Conservation (phyloP, 768 basidiomycete species). For the Termitomyces sp. region DNA sequence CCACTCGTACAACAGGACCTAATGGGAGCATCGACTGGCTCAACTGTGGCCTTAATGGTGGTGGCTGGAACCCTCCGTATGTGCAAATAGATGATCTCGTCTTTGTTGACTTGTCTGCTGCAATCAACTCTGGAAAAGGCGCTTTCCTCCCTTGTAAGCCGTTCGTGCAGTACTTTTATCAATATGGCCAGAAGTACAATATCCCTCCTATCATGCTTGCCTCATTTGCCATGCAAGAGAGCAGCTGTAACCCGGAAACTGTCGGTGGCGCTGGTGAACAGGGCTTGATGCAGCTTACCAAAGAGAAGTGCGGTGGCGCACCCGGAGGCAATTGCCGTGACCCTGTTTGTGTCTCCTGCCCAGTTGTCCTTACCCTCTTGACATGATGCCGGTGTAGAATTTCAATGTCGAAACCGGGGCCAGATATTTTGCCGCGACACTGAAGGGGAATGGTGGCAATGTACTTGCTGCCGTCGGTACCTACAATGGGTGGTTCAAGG, state of each 20-base stretch:
- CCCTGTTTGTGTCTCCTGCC: conserved; percentile 27
- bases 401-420: conserved; percentile 72
- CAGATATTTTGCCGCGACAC: conserved; percentile 47
- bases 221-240: conserved; percentile 87
- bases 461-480: conserved; percentile 53
- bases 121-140: conserved; percentile 41
- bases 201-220: conserved; percentile 77
- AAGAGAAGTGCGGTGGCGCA: conserved; percentile 67
- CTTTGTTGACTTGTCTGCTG: conserved; percentile 38
- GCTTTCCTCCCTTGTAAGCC: conserved; percentile 57
- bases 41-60: conserved; percentile 64
- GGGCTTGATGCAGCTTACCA: conserved; percentile 82
- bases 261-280: conserved; percentile 79
- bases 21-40: conserved; percentile 73
- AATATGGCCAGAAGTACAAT: conserved; percentile 43
- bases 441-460: conserved; percentile 46
- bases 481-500: conserved; percentile 72
- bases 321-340: conserved; percentile 42
- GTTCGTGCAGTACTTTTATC: conserved; percentile 51
- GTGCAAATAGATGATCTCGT: conserved; percentile 50
- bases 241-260: conserved; percentile 56
- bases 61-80: conserved; percentile 71
- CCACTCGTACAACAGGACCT: conserved; percentile 50
- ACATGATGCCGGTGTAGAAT: conserved; percentile 32
- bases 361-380: neutral